Evolutionary conservation across 768 basidiomycete genomes (phyloP), one percentile per base, ranked within the genome.

Genomic region (Psilocybe azurescens): DNA sequence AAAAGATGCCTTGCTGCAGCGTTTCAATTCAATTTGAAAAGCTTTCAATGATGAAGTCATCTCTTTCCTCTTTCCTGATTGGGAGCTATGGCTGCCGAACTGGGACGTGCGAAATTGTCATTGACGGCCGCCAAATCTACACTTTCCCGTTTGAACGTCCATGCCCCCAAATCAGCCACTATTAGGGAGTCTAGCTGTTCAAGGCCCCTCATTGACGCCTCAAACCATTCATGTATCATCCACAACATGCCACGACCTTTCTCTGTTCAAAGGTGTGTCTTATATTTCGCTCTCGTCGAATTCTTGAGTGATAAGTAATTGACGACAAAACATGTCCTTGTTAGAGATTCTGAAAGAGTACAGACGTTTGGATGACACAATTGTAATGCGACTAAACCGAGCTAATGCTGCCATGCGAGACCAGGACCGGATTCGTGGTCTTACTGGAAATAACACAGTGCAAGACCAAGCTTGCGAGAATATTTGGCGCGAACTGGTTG

Each of bases 291-390:
- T 39, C 28, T n/a, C 14, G 54, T 28, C 11, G 18, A 24, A 2
- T 24, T 48, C 47, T 24, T 48, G 16, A 1, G 24, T 48, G 14
- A 7, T 48, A 10, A 8, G 13, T 46, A 3, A 47, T 16, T 28
- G 41, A 24, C 24, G 24, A 47, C 29, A 46, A 28, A 44, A 30
- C 24, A 47, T 48, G 7, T 14, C 59, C 58, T 51, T 41, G 49
- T 48, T 72, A 95, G 93, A 93, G 62, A 85, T 94, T 68, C 79
- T 95, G 73, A 87, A 81, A 70, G 92, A 94, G 74, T 94, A 94
- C 73, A 83, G 93, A 69, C 86, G 81, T 67, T 77, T 94, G 13
- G 93, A 95, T 75, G 93, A 95, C 69, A 79, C 86, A 6, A 89
- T 95, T 65, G 85, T 82, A 44, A 91, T 93, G 89, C 82, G 93